Conservation (phyloP, 768 basidiomycete species). For the Russula foetens region DNA sequence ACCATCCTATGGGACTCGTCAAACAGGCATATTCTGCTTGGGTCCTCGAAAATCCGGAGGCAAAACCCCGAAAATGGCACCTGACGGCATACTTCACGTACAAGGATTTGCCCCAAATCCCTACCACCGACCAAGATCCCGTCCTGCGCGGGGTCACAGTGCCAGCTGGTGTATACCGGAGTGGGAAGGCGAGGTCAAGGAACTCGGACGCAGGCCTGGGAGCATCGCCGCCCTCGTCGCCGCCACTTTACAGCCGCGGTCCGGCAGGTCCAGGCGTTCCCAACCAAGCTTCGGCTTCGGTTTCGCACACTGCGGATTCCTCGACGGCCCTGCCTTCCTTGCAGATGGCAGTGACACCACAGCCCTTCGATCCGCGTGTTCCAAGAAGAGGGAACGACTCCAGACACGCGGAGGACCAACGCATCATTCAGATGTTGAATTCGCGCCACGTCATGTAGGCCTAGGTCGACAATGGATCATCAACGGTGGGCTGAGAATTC, state of each 20-base stretch:
- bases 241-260: slow-evolving; percentile 21
- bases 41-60: slow-evolving; percentile 39
- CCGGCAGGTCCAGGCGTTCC: slow-evolving; percentile 18
- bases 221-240: slow-evolving; percentile 22
- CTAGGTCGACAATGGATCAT: neutral
- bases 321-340: slow-evolving; percentile 34
- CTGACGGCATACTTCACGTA: slow-evolving; percentile 43
- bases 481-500: neutral
- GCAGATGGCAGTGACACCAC: slow-evolving; percentile 30
- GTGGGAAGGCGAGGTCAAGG: slow-evolving; percentile 34
- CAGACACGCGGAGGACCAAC: slow-evolving; percentile 48
- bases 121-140: slow-evolving; percentile 33
- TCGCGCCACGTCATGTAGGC: slow-evolving; percentile 29
- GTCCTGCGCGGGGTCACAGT: slow-evolving; percentile 29
- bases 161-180: slow-evolving; percentile 34
- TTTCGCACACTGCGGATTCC: slow-evolving; percentile 15
- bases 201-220: slow-evolving; percentile 27
- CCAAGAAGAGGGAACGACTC: slow-evolving; percentile 28
- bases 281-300: slow-evolving; percentile 15
- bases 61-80: slow-evolving; percentile 56
- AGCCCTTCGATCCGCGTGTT: slow-evolving; percentile 24
- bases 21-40: slow-evolving; percentile 69
- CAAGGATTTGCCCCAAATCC: slow-evolving; percentile 31
- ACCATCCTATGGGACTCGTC: slow-evolving; percentile 49
- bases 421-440: slow-evolving; percentile 54